Base-by-base conservation (phyloP, 2,329 filamentous ascomycete genomes). In the Cladobotryum mycophilum region DNA sequence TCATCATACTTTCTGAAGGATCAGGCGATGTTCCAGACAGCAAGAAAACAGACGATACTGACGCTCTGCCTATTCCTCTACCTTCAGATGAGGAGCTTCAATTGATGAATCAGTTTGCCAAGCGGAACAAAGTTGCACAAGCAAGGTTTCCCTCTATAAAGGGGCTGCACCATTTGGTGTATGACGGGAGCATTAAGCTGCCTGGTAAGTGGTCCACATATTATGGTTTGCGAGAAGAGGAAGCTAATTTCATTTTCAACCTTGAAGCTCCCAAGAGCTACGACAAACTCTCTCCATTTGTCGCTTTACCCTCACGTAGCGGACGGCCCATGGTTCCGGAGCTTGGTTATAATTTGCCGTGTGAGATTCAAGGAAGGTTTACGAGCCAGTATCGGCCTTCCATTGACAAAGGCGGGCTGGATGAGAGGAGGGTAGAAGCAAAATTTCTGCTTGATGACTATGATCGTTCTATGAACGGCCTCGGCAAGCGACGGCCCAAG, bases 301-400 rank as follows among this genome's bases (percentile, higher is more conserved):
- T 75, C 14, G 70, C 72, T 6, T 53, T 71, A 17, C 69, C 72
- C 7, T 60, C 71, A 13, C 65, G 64, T 38, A 72, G 64, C 18
- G 67, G 69, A 8, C 69, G 66, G 38, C 56, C 63, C 3, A 65
- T 73, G 47, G 61, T 74, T 2, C 67, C 70, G 1, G 69, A 71
- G 34, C 51, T 72, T 30, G 67, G 67, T 4, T 68, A 67, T 43
- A 60, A 59, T 11, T 61, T 75, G 13, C 70, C 72, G 3, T 73
- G 70, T 41, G 72, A 75, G 54, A 67, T 74, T 4, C 72, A 75
- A 47, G 72, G 72, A 9, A 61, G 58, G 12, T 75, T 75, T 48
- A 68, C 68, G 3, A 66, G 60, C 43, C 66, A 67, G 46, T 75
- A 73, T 46, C 66, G 65, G 36, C 72, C 72, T 4, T 70, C 68